A percentile compares a stretch with the other conserved stretches of the same genome.
These are phyloP conservation scores for Tillandsia leiboldiana DNA, from an alignment of 176 grass and related monocot genomes.

Conservation along the genomic window DNA sequence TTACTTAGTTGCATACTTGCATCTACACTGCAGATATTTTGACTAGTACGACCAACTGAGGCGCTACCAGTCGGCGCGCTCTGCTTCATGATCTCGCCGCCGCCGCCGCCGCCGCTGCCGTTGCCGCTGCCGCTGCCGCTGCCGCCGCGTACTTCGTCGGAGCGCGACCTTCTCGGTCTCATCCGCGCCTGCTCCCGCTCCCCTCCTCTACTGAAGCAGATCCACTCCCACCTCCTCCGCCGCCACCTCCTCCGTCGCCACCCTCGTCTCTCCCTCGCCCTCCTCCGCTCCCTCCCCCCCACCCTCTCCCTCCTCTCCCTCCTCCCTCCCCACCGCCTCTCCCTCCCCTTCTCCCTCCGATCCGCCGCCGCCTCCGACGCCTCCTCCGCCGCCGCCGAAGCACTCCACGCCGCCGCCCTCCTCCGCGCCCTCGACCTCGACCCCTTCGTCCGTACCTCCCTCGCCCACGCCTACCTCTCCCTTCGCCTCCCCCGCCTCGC, in stretches of 20 bases:
- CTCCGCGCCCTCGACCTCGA: conserved; percentile 11
- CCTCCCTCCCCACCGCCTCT: conserved; percentile 4
- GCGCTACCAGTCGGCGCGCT: too few relatives aligned
- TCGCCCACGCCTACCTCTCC: conserved; percentile 13
- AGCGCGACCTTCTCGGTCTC: conserved; percentile 9
- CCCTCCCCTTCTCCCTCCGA: background rate
- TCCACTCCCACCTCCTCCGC: conserved; percentile 4
- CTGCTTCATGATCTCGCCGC: too few relatives aligned
- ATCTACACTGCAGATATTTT: too few relatives aligned
- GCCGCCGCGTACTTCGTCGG: background rate
- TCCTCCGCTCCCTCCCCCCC: background rate
- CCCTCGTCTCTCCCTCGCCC: conserved; percentile 10
- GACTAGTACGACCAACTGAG: too few relatives aligned
- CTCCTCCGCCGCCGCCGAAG: background rate
- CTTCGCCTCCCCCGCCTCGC: background rate
- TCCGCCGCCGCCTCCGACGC: background rate
- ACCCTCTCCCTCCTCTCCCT: background rate
- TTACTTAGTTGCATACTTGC: too few relatives aligned
- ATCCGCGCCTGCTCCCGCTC: conserved; percentile 2
- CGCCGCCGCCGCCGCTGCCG: too few relatives aligned
- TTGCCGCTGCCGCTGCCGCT: too few relatives aligned
- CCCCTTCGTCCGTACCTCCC: conserved; percentile 17
- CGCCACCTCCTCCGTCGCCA: background rate
- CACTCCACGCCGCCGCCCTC: conserved; percentile 13
- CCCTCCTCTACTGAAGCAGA: conserved; percentile 8